These are phyloP conservation scores for Ophiosphaerella narmari DNA, from an alignment of 2,329 filamentous ascomycete genomes.

Conservation along the genomic window DNA sequence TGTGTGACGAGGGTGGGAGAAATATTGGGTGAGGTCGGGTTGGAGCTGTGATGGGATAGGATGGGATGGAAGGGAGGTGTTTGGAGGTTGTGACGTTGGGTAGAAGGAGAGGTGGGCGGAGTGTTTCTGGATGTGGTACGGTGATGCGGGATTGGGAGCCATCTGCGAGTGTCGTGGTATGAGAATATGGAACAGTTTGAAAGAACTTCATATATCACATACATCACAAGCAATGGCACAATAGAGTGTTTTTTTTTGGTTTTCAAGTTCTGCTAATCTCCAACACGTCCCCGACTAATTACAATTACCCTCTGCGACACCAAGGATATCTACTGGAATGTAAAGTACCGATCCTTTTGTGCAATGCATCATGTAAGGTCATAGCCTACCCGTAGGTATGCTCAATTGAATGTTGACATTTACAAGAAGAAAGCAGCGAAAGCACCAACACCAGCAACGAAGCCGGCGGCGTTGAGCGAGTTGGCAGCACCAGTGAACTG, in stretches of 20 bases:
- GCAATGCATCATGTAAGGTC: slow-evolving; percentile 46
- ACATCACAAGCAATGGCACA: slow-evolving; percentile 9
- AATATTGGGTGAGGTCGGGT: no score
- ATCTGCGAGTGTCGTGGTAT: background rate
- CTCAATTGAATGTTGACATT: slow-evolving; percentile 43
- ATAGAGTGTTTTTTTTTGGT: slow-evolving; percentile 4
- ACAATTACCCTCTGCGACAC: slow-evolving; percentile 34
- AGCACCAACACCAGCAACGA: slow-evolving; percentile 48
- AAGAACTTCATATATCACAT: no score
- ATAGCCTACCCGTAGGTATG: slow-evolving; percentile 40
- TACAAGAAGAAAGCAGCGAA: slow-evolving; percentile 51
- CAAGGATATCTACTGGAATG: slow-evolving; percentile 33
- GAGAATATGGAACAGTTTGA: no score
- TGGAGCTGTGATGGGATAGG: no score
- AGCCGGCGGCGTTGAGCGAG: slow-evolving; percentile 43
- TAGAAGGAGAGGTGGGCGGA: no score
- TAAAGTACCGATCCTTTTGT: slow-evolving; percentile 19
- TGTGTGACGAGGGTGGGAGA: no score
- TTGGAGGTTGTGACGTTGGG: no score
- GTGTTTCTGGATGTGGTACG: no score
- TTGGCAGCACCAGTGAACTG: slow-evolving; percentile 47
- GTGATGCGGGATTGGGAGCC: no score
- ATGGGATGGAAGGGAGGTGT: no score
- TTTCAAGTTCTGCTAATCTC: slow-evolving; percentile 28
- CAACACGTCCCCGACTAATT: slow-evolving; percentile 29